A percentile compares a stretch with the other conserved stretches of the same genome.
phyloP scores from a whole-genome alignment of 176 grass and related monocot genomes.

The Rhipidocladum racemiflorum region DNA sequence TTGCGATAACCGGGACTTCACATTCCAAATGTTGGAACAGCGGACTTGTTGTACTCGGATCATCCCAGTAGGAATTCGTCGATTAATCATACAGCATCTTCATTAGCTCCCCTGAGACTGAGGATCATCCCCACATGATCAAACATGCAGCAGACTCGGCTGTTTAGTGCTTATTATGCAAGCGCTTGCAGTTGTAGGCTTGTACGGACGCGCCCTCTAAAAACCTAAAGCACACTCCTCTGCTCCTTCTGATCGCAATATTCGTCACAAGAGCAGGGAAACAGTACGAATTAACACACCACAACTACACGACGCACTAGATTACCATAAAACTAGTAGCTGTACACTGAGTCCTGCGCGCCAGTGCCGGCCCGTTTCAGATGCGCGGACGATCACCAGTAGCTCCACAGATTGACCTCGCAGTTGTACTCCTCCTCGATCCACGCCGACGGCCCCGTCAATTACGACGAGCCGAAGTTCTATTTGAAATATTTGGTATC shows the following conservation, averaged over 20 bases:
- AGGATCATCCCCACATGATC: background rate
- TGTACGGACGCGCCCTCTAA: conserved; percentile 25
- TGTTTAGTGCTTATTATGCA: conserved; percentile 2
- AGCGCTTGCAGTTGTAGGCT: background rate
- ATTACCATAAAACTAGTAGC: background rate
- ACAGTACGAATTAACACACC: conserved; percentile 13
- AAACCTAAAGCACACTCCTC: conserved; percentile 33
- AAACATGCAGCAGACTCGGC: background rate
- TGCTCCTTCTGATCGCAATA: conserved; percentile 19
- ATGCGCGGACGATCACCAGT: conserved; percentile 6
- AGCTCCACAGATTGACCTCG: conserved; percentile 63
- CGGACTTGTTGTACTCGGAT: background rate
- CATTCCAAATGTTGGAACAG: background rate
- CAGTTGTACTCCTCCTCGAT: conserved; percentile 34
- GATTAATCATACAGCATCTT: background rate
- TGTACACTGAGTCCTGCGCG: background rate
- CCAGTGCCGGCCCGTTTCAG: background rate
- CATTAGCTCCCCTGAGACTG: background rate
- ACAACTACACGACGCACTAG: background rate
- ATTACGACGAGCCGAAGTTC: no score
- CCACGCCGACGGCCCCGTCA: background rate
- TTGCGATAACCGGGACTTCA: background rate
- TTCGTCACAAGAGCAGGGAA: conserved; percentile 31
- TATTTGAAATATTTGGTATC: no score
- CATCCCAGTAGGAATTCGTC: background rate